Percentiles rank a stretch among this genome's conserved stretches.
Conservation (phyloP, 257 asterid genomes). For the Paraleonurus japonicus region DNA sequence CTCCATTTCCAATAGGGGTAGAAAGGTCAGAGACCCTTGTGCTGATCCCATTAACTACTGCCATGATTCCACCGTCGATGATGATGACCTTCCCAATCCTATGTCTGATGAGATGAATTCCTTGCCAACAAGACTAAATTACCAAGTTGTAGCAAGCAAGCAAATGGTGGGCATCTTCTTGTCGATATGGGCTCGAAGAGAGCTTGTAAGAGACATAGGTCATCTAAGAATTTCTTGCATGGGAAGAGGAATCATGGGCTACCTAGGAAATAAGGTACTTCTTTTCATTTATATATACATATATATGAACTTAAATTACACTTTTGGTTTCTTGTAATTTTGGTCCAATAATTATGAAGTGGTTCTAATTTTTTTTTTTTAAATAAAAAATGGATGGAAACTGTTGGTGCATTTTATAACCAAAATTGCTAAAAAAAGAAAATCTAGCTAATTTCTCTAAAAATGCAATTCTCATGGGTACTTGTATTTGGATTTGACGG, state of each 20-base stretch:
- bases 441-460: no score
- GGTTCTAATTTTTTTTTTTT: no score
- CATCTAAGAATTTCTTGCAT: conserved; percentile 71
- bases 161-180: conserved; percentile 94
- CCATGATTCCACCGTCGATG: conserved; percentile 35
- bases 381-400: no score
- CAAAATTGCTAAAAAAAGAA: no score
- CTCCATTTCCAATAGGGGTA: conserved; percentile 23
- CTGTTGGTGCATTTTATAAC: no score
- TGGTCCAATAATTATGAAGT: no score
- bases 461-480: no score
- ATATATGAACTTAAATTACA: no score
- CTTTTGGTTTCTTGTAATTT: no score
- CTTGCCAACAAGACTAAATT: conserved; percentile 33
- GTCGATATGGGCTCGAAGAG: conserved; percentile 73
- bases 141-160: conserved; percentile 70
- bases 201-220: conserved; percentile 59
- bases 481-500: no score
- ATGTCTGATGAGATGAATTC: conserved; percentile 40
- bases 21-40: conserved; percentile 43
- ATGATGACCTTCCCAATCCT: conserved; percentile 33
- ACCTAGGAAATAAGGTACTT: conserved; percentile 83
- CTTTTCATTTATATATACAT: no score
- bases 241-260: conserved; percentile 98
- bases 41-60: conserved; percentile 13